Conservation (phyloP, 129 eudicot species). For the Smallanthus sonchifolius region DNA sequence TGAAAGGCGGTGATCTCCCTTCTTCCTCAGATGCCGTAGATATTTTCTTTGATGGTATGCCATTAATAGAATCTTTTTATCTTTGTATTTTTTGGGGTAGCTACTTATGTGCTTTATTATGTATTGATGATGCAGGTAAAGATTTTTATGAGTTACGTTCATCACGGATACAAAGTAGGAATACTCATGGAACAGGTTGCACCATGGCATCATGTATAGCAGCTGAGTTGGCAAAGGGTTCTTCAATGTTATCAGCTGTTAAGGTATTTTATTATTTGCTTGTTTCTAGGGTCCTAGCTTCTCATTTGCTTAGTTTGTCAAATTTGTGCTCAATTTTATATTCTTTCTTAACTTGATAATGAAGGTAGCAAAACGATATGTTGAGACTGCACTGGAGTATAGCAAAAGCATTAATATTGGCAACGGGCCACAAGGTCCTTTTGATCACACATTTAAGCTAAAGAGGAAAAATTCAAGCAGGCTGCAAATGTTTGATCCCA, state of each 20-base stretch:
- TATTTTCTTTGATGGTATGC: constrained; percentile 76
- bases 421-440: constrained; percentile 82
- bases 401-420: constrained; percentile 72
- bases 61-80: background rate
- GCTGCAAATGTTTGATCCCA: constrained; percentile 48
- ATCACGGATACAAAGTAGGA: constrained; percentile 57
- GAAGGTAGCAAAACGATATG: constrained; percentile 75
- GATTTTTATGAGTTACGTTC: constrained; percentile 73
- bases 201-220: constrained; percentile 94
- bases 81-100: background rate
- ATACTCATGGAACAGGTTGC: constrained; percentile 97
- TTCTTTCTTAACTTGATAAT: constrained; percentile 6
- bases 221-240: constrained; percentile 94
- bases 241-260: constrained; percentile 72
- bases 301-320: background rate
- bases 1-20: constrained; percentile 94
- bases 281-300: background rate
- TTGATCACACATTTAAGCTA: constrained; percentile 76
- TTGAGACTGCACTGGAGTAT: constrained; percentile 70
- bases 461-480: constrained; percentile 39
- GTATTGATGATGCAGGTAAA: constrained; percentile 39
- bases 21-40: constrained; percentile 79
- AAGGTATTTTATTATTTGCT: constrained; percentile 43
- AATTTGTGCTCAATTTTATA: background rate
- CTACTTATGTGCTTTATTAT: background rate